phyloP scores from a whole-genome alignment of 352 stramenopile species.

The Pilasporangium apinafurcum region DNA sequence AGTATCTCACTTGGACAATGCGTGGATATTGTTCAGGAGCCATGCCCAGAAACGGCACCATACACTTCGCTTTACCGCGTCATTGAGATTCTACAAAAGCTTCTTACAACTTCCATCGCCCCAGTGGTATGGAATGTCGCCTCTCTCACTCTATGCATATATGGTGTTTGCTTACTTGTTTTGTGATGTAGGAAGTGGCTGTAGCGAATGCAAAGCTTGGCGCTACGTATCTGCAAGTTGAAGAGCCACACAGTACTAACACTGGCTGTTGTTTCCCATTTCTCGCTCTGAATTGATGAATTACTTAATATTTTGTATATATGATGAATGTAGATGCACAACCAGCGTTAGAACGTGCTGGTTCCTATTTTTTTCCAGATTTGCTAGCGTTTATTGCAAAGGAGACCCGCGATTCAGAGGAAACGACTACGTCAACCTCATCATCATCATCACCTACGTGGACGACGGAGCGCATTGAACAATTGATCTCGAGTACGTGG shows the following conservation, averaged over 20 bases:
- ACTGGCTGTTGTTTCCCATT: too few species aligned
- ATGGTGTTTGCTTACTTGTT: neutral
- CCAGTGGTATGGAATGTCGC: conserved; percentile 13
- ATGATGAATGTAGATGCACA: conserved; percentile 33
- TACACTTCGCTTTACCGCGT: conserved; percentile 47
- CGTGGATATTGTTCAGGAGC: conserved; percentile 15
- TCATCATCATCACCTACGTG: conserved; percentile 1
- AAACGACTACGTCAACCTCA: conserved; percentile 14
- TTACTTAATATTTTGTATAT: conserved; percentile 1
- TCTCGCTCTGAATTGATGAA: too few species aligned
- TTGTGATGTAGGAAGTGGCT: conserved; percentile 21
- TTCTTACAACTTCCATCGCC: conserved; percentile 22
- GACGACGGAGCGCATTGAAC: conserved; percentile 8
- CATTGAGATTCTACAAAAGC: conserved; percentile 49
- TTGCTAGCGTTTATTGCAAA: conserved; percentile 21
- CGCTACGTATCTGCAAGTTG: conserved; percentile 39
- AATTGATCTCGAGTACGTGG: neutral
- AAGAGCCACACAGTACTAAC: conserved; percentile 64
- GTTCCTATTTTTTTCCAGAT: conserved; percentile 27
- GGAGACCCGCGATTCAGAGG: too few species aligned
- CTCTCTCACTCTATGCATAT: neutral
- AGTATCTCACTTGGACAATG: neutral
- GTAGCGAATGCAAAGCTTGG: conserved; percentile 31
- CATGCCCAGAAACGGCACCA: conserved; percentile 36
- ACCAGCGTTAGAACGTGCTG: conserved; percentile 36